Evolutionary conservation across 2,329 filamentous ascomycete species (phyloP).

Genomic region (Aspergillus unguis): DNA sequence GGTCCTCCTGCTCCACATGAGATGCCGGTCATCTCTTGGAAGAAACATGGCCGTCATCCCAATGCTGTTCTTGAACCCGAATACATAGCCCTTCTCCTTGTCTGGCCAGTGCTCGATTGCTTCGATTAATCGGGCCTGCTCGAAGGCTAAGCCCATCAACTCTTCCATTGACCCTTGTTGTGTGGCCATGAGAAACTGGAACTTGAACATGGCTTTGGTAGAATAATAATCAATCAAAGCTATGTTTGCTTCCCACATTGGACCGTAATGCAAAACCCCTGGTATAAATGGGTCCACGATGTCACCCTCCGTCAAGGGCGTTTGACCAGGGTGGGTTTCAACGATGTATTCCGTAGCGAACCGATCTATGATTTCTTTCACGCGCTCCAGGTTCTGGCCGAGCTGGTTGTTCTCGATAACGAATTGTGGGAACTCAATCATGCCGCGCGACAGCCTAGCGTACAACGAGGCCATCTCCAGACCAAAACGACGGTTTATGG

Average conservation of each 20-base stretch:
- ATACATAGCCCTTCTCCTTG: conserved; percentile 65
- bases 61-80: conserved; percentile 72
- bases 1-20: conserved; percentile 75
- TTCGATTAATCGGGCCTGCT: conserved; percentile 75
- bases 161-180: conserved; percentile 52
- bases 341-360: conserved; percentile 64
- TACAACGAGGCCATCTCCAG: conserved; percentile 79
- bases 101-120: conserved; percentile 69
- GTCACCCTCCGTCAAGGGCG: conserved; percentile 56
- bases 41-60: conserved; percentile 75
- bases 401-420: conserved; percentile 57
- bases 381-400: conserved; percentile 39
- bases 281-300: conserved; percentile 72
- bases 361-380: conserved; percentile 56
- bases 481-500: conserved; percentile 67
- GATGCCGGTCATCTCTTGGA: conserved; percentile 68
- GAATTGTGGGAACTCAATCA: conserved; percentile 65
- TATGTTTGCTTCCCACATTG: conserved; percentile 71
- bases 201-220: conserved; percentile 74
- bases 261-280: conserved; percentile 66
- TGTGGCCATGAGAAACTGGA: conserved; percentile 62
- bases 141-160: conserved; percentile 61
- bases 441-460: conserved; percentile 62
- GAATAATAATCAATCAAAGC: conserved; percentile 74
- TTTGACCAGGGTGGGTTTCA: conserved; percentile 58